Evolutionary conservation across 768 basidiomycete genomes (phyloP).

Genomic region (Suillus subalutaceus): DNA sequence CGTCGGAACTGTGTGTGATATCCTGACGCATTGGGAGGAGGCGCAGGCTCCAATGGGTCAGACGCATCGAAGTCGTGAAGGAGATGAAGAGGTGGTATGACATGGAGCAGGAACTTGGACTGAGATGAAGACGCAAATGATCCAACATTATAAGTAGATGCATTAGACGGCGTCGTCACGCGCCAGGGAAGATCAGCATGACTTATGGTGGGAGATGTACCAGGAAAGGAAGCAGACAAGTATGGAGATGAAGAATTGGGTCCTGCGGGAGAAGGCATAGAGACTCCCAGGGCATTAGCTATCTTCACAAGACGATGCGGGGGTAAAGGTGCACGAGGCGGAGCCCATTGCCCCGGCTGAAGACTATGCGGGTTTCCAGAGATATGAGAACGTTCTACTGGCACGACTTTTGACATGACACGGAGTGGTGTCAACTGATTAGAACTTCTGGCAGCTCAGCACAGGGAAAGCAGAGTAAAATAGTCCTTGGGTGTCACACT

Average conservation of each 20-base stretch:
- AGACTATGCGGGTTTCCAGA: slow-evolving; percentile 18
- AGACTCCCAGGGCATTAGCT: slow-evolving; percentile 84
- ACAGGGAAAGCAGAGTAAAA: neutral
- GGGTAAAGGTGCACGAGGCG: slow-evolving; percentile 71
- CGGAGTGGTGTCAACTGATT: neutral
- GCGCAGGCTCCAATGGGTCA: slow-evolving; percentile 48
- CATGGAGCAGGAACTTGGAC: slow-evolving; percentile 78
- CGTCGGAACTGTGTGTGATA: slow-evolving; percentile 80
- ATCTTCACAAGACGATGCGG: slow-evolving; percentile 81
- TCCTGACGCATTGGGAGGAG: slow-evolving; percentile 64
- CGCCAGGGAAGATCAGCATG: slow-evolving; percentile 43
- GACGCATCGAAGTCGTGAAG: slow-evolving; percentile 59
- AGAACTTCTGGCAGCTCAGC: neutral
- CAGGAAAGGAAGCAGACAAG: slow-evolving; percentile 18
- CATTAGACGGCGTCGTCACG: slow-evolving; percentile 52
- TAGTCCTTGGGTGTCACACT: neutral
- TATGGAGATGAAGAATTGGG: slow-evolving; percentile 28
- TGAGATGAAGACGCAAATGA: slow-evolving; percentile 40
- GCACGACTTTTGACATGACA: slow-evolving; percentile 17
- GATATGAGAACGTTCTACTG: slow-evolving; percentile 19
- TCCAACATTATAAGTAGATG: slow-evolving; percentile 42
- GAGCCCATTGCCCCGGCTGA: slow-evolving; percentile 47
- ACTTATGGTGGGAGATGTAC: slow-evolving; percentile 22
- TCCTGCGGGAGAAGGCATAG: slow-evolving; percentile 65
- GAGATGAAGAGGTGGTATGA: slow-evolving; percentile 76